These are phyloP conservation scores for Epichloe typhina DNA, from an alignment of 2,329 filamentous ascomycete species.

Conservation along the genomic window DNA sequence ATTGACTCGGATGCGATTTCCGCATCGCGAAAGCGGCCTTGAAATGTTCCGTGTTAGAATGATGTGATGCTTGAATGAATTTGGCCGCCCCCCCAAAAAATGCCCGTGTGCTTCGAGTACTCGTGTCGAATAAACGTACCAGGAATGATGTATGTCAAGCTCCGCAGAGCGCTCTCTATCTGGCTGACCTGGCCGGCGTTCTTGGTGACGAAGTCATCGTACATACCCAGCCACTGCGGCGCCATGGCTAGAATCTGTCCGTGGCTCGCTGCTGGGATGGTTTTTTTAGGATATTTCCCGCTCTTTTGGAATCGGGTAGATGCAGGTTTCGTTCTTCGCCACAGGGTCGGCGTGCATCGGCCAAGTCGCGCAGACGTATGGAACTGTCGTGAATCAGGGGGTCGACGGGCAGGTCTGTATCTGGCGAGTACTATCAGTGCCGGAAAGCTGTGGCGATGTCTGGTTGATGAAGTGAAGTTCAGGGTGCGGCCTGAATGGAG, in stretches of 20 bases:
- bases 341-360: too few relatives aligned
- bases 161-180: constrained; percentile 86
- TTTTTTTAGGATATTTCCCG: too few relatives aligned
- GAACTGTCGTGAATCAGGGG: too few relatives aligned
- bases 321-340: too few relatives aligned
- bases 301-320: too few relatives aligned
- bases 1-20: constrained; percentile 90
- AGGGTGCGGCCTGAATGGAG: too few relatives aligned
- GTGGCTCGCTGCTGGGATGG: neutral
- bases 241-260: constrained; percentile 21
- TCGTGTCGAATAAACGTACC: constrained; percentile 29
- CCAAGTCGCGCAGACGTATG: too few relatives aligned
- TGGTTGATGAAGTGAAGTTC: too few relatives aligned
- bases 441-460: too few relatives aligned
- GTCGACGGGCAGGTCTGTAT: too few relatives aligned
- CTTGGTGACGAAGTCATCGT: constrained; percentile 85
- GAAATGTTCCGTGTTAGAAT: neutral
- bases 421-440: too few relatives aligned
- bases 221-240: constrained; percentile 55
- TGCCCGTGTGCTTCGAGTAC: too few relatives aligned
- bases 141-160: constrained; percentile 90
- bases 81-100: neutral
- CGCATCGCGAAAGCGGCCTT: constrained; percentile 75
- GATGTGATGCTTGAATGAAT: neutral
- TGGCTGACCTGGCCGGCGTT: constrained; percentile 89